phyloP scores from a whole-genome alignment of 2,329 filamentous ascomycete species.

The Aspergillus proliferans region DNA sequence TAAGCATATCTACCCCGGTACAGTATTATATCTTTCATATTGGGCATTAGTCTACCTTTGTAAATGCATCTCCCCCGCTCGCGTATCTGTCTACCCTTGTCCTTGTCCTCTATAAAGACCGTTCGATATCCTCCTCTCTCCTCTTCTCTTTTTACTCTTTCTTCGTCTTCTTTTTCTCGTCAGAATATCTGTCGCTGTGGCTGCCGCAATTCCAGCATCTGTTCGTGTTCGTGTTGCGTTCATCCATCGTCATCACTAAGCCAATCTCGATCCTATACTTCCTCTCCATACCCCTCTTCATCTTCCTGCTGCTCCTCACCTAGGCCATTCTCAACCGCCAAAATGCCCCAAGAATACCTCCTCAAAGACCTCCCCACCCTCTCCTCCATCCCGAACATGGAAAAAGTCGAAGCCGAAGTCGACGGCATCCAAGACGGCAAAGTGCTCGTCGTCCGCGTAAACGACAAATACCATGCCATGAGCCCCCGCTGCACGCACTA shows the following conservation, averaged over 20 bases:
- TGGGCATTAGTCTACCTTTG: not conserved
- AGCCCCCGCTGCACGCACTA: conserved; percentile 86
- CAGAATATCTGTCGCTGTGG: conserved; percentile 15
- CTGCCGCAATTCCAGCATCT: conserved; percentile 13
- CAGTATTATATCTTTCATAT: too few species aligned
- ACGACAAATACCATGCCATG: conserved; percentile 69
- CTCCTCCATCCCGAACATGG: conserved; percentile 62
- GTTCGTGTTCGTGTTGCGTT: conserved; percentile 19
- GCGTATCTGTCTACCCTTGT: not conserved
- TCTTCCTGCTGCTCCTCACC: conserved; percentile 4
- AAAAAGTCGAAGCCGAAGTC: conserved; percentile 84
- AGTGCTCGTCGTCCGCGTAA: conserved; percentile 74
- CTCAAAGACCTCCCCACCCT: conserved; percentile 73
- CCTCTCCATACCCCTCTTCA: conserved; percentile 2
- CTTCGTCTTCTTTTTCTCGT: not conserved
- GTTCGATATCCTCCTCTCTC: not conserved
- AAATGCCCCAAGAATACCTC: conserved; percentile 38
- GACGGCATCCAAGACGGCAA: conserved; percentile 84
- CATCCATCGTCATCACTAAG: conserved; percentile 11
- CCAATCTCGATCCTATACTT: not conserved
- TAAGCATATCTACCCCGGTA: too few species aligned
- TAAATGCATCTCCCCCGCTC: not conserved
- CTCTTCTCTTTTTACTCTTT: not conserved
- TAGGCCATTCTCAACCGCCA: conserved; percentile 6
- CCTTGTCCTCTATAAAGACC: not conserved